phyloP scores from a whole-genome alignment of 1,284 basidiomycete species.

The Trichosporon faecale region DNA sequence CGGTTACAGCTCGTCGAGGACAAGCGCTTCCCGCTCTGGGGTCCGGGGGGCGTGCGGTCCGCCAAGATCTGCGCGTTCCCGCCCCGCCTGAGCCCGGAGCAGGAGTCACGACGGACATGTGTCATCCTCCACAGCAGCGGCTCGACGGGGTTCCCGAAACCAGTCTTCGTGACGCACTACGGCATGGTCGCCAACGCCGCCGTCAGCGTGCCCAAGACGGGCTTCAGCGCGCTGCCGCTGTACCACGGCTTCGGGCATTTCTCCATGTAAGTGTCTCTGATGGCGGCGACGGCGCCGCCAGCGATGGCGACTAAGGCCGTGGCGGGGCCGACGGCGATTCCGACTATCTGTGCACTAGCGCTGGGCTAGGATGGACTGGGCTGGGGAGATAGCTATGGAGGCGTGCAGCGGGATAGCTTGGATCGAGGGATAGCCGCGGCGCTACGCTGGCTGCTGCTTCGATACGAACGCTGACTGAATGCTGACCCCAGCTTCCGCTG shows the following conservation, averaged over 20 bases:
- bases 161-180: constrained; percentile 47
- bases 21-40: constrained; percentile 56
- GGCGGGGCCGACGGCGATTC: not conserved
- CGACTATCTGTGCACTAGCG: no score
- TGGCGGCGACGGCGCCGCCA: no score
- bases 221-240: constrained; percentile 56
- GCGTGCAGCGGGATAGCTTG: no score
- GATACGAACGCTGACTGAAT: no score
- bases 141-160: constrained; percentile 57
- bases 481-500: constrained; percentile 43
- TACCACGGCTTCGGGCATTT: constrained; percentile 58
- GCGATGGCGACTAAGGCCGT: not conserved
- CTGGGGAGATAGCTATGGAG: no score
- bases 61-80: constrained; percentile 49
- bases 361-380: no score
- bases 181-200: constrained; percentile 47
- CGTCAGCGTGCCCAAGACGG: constrained; percentile 49
- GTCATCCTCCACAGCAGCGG: constrained; percentile 64
- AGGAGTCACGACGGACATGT: constrained; percentile 55
- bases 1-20: constrained; percentile 49
- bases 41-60: constrained; percentile 48
- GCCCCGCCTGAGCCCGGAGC: constrained; percentile 54
- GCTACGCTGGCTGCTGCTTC: no score
- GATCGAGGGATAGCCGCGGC: not conserved
- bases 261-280: constrained; percentile 50